phyloP scores from a whole-genome alignment of 805 yeast genomes.

The Spathaspora gorwiae region DNA sequence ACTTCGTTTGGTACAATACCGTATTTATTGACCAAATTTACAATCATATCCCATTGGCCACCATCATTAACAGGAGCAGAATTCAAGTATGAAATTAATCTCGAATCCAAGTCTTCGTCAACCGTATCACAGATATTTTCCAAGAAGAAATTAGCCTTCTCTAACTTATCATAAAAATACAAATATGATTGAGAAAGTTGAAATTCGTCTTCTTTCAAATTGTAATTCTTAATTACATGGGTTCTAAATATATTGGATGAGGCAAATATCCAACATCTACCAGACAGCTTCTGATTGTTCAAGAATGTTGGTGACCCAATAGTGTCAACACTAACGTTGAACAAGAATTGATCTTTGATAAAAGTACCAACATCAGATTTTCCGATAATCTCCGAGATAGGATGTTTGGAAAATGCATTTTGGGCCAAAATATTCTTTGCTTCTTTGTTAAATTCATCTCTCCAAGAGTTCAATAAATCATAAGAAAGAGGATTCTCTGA shows the following conservation, averaged over 20 bases:
- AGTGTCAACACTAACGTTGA: constrained; percentile 32
- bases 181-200: constrained; percentile 76
- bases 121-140: constrained; percentile 72
- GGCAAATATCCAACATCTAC: constrained; percentile 89
- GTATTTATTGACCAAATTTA: constrained; percentile 71
- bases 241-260: constrained; percentile 69
- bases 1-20: constrained; percentile 73
- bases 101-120: constrained; percentile 60
- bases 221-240: constrained; percentile 55
- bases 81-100: constrained; percentile 64
- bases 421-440: constrained; percentile 51
- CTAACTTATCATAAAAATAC: constrained; percentile 82
- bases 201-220: constrained; percentile 48
- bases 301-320: constrained; percentile 32
- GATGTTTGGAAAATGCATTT: constrained; percentile 48
- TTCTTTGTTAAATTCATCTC: constrained; percentile 37
- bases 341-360: constrained; percentile 26
- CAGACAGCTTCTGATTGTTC: constrained; percentile 66
- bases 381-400: constrained; percentile 40
- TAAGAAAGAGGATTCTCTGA: constrained; percentile 22
- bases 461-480: constrained; percentile 40
- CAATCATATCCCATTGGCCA: constrained; percentile 84
- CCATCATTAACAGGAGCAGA: constrained; percentile 73
- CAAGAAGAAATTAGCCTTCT: constrained; percentile 75
- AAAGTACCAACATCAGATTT: constrained; percentile 18